Percentiles rank a stretch among this genome's conserved stretches.
Conservation (phyloP, 768 basidiomycete genomes). For the Leccinum subgranulosum region DNA sequence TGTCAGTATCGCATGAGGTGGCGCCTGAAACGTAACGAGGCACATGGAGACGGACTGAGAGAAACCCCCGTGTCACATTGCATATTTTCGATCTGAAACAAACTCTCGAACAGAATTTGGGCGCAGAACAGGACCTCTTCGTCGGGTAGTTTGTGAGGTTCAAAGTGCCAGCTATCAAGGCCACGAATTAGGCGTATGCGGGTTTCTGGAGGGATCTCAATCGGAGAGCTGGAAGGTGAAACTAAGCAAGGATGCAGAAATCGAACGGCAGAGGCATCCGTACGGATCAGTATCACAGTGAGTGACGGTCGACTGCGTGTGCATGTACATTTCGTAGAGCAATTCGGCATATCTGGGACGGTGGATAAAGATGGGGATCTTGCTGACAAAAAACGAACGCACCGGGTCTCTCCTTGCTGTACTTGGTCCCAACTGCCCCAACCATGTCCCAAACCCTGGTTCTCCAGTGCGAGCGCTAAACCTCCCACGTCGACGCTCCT, state of each 20-base stretch:
- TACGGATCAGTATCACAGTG: constrained; percentile 37
- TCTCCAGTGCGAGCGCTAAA: constrained; percentile 71
- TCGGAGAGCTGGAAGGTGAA: constrained; percentile 39
- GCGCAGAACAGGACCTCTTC: constrained; percentile 82
- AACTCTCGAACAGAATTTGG: constrained; percentile 80
- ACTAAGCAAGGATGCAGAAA: constrained; percentile 10
- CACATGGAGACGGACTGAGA: constrained; percentile 45
- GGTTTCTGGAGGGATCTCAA: constrained; percentile 44
- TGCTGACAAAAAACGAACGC: constrained; percentile 24
- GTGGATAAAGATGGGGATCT: constrained; percentile 9
- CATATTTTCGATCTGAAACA: constrained; percentile 79
- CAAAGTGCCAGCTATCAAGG: constrained; percentile 85
- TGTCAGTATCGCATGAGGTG: constrained; percentile 15
- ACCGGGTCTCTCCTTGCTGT: constrained; percentile 48
- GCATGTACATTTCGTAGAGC: constrained; percentile 78
- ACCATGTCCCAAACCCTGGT: constrained; percentile 61
- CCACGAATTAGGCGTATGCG: constrained; percentile 62
- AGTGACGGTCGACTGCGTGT: constrained; percentile 72
- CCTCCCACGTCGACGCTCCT: constrained; percentile 90
- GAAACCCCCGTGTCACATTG: constrained; percentile 53
- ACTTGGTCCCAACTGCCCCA: constrained; percentile 62
- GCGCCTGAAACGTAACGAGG: constrained; percentile 18
- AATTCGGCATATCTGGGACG: constrained; percentile 69
- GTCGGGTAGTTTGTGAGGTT: constrained; percentile 79
- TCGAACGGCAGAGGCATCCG: background rate